phyloP scores from a whole-genome alignment of 129 eudicot genomes.

The Silybum marianum region DNA sequence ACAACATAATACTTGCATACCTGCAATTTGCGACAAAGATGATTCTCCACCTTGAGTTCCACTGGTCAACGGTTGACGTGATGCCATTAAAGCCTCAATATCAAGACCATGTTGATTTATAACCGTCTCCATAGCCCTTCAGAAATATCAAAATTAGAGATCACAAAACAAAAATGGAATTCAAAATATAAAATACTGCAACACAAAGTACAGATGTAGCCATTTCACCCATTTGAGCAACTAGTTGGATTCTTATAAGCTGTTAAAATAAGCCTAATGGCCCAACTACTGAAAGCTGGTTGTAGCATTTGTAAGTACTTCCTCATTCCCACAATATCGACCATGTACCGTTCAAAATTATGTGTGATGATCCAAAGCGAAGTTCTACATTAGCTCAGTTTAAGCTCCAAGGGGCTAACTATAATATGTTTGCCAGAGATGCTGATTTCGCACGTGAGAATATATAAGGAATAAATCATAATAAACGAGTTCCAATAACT shows the following conservation, averaged over 20 bases:
- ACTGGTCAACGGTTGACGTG: conserved; percentile 63
- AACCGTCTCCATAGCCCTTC: conserved; percentile 99
- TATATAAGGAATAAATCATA: conserved; percentile 5
- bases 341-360: background rate
- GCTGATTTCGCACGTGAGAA: background rate
- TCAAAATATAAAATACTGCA: background rate
- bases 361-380: background rate
- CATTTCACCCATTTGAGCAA: conserved; percentile 1
- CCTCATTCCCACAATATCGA: conserved; percentile 11
- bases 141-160: conserved; percentile 13
- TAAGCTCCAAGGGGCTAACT: background rate
- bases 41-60: conserved; percentile 74
- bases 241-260: conserved; percentile 6
- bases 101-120: conserved; percentile 85
- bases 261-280: background rate
- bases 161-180: background rate
- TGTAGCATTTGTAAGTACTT: conserved; percentile 6
- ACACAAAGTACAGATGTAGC: conserved; percentile 4
- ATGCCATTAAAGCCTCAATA: conserved; percentile 79
- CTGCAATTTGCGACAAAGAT: conserved; percentile 66
- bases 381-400: background rate
- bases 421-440: conserved; percentile 10
- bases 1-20: conserved; percentile 33
- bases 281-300: background rate
- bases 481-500: background rate